Evolutionary conservation across 1,284 basidiomycete genomes (phyloP).

Genomic region (Tremellales sp.): DNA sequence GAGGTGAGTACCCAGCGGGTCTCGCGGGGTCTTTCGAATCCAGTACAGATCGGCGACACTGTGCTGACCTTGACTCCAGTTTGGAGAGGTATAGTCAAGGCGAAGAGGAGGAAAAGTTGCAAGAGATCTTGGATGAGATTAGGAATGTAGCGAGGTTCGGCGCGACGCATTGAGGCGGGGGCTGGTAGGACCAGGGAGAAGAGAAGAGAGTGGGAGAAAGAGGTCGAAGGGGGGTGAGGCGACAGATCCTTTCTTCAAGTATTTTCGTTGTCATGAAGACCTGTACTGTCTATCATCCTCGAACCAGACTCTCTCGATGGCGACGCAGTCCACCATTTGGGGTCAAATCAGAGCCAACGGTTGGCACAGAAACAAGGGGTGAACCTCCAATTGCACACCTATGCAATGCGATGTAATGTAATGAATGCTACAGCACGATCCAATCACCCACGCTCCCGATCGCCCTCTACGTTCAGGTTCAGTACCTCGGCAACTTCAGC

Average conservation of each 20-base stretch:
- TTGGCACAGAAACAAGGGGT: neutral
- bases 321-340: no score
- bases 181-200: neutral
- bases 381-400: neutral
- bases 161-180: slow-evolving; percentile 3
- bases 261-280: no score
- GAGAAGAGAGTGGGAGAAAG: neutral
- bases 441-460: no score
- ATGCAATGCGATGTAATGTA: neutral
- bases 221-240: neutral
- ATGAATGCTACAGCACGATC: neutral
- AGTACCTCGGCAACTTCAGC: slow-evolving; percentile 41
- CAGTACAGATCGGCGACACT: no score
- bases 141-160: slow-evolving; percentile 31
- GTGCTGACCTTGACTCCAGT: slow-evolving; percentile 21
- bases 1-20: slow-evolving; percentile 24
- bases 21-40: no score
- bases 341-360: no score
- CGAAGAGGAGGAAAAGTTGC: slow-evolving; percentile 32
- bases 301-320: no score
- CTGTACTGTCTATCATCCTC: no score
- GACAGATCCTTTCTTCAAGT: no score
- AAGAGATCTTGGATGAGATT: slow-evolving; percentile 36
- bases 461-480: no score
- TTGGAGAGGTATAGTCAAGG: slow-evolving; percentile 37